Percentiles rank a stretch among this genome's conserved stretches.
phyloP scores from a whole-genome alignment of 495 filamentous ascomycete species.

The Tuber indicum region DNA sequence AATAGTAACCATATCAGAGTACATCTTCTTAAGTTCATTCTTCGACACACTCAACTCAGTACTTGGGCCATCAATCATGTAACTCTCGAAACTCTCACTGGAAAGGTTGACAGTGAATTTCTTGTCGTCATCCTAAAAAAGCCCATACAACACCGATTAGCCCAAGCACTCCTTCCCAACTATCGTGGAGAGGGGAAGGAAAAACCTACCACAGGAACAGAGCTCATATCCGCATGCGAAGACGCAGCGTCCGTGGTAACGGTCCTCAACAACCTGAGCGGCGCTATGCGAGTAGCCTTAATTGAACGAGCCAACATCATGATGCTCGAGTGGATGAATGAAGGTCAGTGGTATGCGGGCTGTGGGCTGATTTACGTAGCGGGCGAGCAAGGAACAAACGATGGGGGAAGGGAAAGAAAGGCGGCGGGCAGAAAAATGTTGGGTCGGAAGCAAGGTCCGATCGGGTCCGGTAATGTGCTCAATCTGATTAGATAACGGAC shows the following conservation, averaged over 20 bases:
- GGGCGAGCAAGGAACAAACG: constrained; percentile 11
- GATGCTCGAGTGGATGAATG: constrained; percentile 10
- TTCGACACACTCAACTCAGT: constrained; percentile 91
- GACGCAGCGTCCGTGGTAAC: constrained; percentile 94
- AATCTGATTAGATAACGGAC: constrained; percentile 34
- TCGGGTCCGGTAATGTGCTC: not conserved
- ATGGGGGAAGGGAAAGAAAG: constrained; percentile 15
- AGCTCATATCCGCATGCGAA: constrained; percentile 75
- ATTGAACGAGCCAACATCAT: constrained; percentile 39
- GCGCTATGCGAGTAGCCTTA: constrained; percentile 27
- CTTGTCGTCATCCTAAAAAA: constrained; percentile 77
- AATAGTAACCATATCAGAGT: constrained; percentile 90
- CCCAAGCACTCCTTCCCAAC: constrained; percentile 14
- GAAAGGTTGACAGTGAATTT: constrained; percentile 86
- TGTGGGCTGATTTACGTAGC: constrained; percentile 8
- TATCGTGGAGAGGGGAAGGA: not conserved
- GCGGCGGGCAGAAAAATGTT: constrained; percentile 21
- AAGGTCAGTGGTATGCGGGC: constrained; percentile 7
- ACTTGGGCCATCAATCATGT: constrained; percentile 90
- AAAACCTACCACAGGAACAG: constrained; percentile 59
- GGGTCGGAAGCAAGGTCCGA: constrained; percentile 13
- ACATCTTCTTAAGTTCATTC: constrained; percentile 97
- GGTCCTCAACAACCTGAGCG: constrained; percentile 50
- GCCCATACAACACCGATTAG: constrained; percentile 39
- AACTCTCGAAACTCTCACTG: constrained; percentile 98